These are phyloP conservation scores for Psilocybe mexicana DNA, from an alignment of 1,284 basidiomycete genomes.

Conservation along the genomic window DNA sequence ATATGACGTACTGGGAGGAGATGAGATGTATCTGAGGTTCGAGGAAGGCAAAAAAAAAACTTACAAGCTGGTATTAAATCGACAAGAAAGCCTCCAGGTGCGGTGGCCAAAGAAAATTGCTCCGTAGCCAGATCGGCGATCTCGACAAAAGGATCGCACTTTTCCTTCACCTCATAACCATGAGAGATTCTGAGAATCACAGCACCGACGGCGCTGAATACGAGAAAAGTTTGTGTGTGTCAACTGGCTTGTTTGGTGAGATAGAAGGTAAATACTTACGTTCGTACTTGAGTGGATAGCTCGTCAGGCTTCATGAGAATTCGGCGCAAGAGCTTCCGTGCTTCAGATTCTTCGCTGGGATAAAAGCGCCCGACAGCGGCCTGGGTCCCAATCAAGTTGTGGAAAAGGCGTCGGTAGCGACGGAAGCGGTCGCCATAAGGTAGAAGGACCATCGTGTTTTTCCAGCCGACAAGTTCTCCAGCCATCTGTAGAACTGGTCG, in stretches of 20 bases:
- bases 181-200: slow-evolving; percentile 62
- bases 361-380: slow-evolving; percentile 50
- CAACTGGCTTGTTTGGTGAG: neutral
- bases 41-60: slow-evolving; percentile 20
- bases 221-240: neutral
- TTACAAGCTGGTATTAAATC: slow-evolving; percentile 57
- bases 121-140: slow-evolving; percentile 57
- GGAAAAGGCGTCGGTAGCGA: slow-evolving; percentile 59
- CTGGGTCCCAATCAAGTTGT: slow-evolving; percentile 56
- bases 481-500: slow-evolving; percentile 61
- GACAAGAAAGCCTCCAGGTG: slow-evolving; percentile 59
- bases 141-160: slow-evolving; percentile 57
- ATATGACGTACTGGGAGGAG: slow-evolving; percentile 51
- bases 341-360: slow-evolving; percentile 52
- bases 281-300: slow-evolving; percentile 54
- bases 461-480: slow-evolving; percentile 70
- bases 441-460: slow-evolving; percentile 57
- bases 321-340: slow-evolving; percentile 54
- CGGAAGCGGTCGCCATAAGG: slow-evolving; percentile 65
- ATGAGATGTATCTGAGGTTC: slow-evolving; percentile 2
- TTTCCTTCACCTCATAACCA: slow-evolving; percentile 59
- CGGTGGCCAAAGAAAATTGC: slow-evolving; percentile 58
- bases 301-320: slow-evolving; percentile 55
- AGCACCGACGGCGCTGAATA: slow-evolving; percentile 52
- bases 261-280: slow-evolving; percentile 39